These are phyloP conservation scores for Malassezia japonica DNA, from an alignment of 1,284 basidiomycete species.

Conservation along the genomic window DNA sequence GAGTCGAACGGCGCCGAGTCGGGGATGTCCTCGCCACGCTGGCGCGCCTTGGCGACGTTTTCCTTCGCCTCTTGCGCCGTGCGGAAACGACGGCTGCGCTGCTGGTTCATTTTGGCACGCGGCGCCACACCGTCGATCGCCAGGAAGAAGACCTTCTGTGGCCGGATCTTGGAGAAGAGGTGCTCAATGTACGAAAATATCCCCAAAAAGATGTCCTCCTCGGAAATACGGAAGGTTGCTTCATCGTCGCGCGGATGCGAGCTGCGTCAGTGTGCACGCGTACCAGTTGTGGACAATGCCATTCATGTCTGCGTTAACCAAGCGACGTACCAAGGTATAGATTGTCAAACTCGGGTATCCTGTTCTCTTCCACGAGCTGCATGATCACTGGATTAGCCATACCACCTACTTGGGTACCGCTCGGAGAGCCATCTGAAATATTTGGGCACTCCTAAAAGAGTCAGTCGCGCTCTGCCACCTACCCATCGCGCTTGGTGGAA, in stretches of 20 bases:
- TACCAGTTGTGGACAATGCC: conserved; percentile 73
- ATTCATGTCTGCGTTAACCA: conserved; percentile 64
- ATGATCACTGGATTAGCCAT: conserved; percentile 87
- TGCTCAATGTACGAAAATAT: conserved; percentile 96
- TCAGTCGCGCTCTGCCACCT: background rate
- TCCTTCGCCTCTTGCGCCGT: conserved; percentile 89
- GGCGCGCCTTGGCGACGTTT: conserved; percentile 70
- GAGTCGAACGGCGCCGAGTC: conserved; percentile 93
- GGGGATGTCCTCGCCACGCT: conserved; percentile 81
- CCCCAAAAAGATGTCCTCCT: conserved; percentile 92
- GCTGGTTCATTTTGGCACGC: conserved; percentile 99
- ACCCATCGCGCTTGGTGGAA: no score
- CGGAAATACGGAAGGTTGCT: conserved; percentile 78
- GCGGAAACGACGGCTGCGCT: conserved; percentile 69
- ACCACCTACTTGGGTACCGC: conserved; percentile 72
- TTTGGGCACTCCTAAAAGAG: conserved; percentile 48
- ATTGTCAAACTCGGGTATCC: conserved; percentile 81
- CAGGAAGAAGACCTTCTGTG: conserved; percentile 80
- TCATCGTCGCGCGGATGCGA: conserved; percentile 81
- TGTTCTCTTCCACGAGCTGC: conserved; percentile 90
- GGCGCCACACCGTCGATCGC: conserved; percentile 97
- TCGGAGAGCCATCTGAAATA: conserved; percentile 62
- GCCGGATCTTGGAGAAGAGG: conserved; percentile 92
- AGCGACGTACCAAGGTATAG: conserved; percentile 58
- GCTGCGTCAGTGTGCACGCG: conserved; percentile 61